phyloP scores from a whole-genome alignment of 257 asterid genomes.

The Avicennia marina region DNA sequence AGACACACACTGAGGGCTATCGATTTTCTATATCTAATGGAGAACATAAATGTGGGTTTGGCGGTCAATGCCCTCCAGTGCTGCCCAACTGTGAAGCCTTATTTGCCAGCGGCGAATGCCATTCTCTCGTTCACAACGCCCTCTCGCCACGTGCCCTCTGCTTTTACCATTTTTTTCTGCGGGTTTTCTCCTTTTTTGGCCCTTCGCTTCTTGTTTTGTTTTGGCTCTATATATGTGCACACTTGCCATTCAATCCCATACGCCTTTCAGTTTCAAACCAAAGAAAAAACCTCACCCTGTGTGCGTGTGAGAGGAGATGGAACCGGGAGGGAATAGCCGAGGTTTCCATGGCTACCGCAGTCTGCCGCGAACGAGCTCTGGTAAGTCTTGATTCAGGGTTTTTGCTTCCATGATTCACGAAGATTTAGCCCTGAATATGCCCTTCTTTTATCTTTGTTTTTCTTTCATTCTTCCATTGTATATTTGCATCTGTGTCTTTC shows the following conservation, averaged over 20 bases:
- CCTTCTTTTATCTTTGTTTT: background rate
- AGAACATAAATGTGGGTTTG: constrained; percentile 18
- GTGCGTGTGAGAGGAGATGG: constrained; percentile 28
- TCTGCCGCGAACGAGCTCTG: constrained; percentile 34
- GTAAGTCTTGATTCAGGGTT: constrained; percentile 26
- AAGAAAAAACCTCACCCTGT: background rate
- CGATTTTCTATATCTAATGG: too few relatives aligned
- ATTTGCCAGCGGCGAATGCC: constrained; percentile 50
- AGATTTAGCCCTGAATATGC: background rate
- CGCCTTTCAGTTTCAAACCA: constrained; percentile 13
- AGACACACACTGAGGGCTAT: background rate
- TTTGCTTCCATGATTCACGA: background rate
- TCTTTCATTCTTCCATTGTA: background rate
- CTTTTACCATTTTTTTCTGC: background rate
- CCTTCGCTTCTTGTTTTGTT: background rate
- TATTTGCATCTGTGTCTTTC: background rate
- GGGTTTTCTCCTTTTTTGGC: background rate
- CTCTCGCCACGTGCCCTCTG: constrained; percentile 43
- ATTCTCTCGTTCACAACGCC: constrained; percentile 66
- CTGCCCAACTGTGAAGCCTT: constrained; percentile 42
- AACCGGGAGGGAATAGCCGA: constrained; percentile 37
- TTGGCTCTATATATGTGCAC: constrained; percentile 30
- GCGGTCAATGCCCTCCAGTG: constrained; percentile 39
- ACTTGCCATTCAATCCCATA: constrained; percentile 23
- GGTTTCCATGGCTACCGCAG: constrained; percentile 66